Evolutionary conservation across 176 grass and related monocot genomes (phyloP), one percentile per base, ranked within the genome.

Genomic region (Triticum turgidum): DNA sequence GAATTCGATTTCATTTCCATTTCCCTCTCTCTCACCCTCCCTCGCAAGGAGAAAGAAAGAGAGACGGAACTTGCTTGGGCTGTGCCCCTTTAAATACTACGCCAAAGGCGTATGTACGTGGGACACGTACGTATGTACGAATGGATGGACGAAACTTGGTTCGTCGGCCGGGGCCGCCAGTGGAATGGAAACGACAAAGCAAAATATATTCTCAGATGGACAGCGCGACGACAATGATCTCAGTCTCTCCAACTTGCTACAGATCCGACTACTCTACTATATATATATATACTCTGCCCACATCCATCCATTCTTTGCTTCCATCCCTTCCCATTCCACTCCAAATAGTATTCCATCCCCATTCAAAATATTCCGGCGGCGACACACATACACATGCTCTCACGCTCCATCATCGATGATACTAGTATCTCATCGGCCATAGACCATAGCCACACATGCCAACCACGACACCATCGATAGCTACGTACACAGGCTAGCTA

Each of bases 141-240:
- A 54, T 52, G 15, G 0, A 69, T 11, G 69, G 81, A 32, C 12
- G 9, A 3, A 1, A 77, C 74, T 44, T 39, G 25, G 77, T 8
- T 54, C 6, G 45, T 0, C 49, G 83, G 0, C 47, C 21, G 14
- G 64, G 27, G 41, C 86, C 44, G 44, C 45, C 73, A 77, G 37
- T 5, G 35, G 18, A 67, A 68, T 4, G 37, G 20, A 68, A 76
- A 81, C 10, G 76, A 14, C 69, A 59, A 20, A 13, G 5, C 54
- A 39, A 73, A 76, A 30, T 52, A 58, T 85, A 84, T 66, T 80
- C 77, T 78, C 24, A 7, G 65, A 68, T 21, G 82, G 82, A 89
- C 69, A 76, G 69, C 1, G 77, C 77, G 5, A 76, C 69, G 77
- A 85, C 88, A 85, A 76, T 47, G 61, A 89, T 89, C 83, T 62